Evolutionary conservation across 1,139 yeast genomes (phyloP), one percentile per base, ranked within the genome.

Genomic region (Geotrichum australiense): DNA sequence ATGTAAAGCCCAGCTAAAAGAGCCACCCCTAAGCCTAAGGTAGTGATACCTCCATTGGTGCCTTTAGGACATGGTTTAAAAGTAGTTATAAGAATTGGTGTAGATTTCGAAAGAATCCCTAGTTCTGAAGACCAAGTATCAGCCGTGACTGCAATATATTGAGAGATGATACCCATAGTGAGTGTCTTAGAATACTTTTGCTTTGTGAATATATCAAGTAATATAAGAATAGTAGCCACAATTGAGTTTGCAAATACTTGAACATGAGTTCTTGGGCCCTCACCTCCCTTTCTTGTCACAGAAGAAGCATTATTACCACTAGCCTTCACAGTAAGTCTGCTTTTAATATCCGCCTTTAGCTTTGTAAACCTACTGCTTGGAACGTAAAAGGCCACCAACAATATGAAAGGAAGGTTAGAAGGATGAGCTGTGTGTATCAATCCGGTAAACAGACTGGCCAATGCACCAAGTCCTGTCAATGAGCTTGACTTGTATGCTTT

Each of bases 71-170:
- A 71, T 3, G 58, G 57, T 24, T 57, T 52, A 22, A 67, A 54
- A 2, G 69, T 65, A n/a, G 73, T 69, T 46, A 70, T 66, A 14
- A 70, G 57, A 22, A 64, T 46, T 2, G 76, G 74, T 14, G 54
- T 48, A 4, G 58, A 41, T 23, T 50, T 50, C 1, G 74, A 67
- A 20, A 71, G 50, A 12, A 71, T 69, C 2, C 76, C 76, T 19
- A 71, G 54, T 47, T 71, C 76, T 1, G 73, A 68, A 2, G 75
- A 69, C 66, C 70, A 67, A 0, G 76, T 70, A 45, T 71, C 76
- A 3, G 73, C 68, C 1, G 68, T 67, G 10, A 69, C 73, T 2
- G 72, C 71, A 4, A 69, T 65, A 47, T 71, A 71, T 35, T 71
- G 73, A 2, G 66, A 61, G 20, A 66, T 52, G 15, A 66, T 53